Evolutionary conservation across 2,329 filamentous ascomycete genomes (phyloP).

Genomic region (Talaromyces sp.): DNA sequence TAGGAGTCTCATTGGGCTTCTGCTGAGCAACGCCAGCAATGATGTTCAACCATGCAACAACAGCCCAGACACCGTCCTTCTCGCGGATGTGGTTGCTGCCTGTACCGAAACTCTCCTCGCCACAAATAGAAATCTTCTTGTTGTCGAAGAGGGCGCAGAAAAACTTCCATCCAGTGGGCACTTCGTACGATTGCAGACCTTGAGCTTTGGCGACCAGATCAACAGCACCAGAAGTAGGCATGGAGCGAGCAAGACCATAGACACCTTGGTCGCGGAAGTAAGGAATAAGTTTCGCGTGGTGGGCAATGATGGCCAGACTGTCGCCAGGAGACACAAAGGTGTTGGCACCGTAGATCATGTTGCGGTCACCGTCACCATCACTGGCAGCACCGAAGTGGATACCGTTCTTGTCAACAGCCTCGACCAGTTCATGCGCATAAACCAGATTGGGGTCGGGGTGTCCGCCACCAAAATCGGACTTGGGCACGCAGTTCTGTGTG

Average conservation of each 20-base stretch:
- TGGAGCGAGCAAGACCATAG: slow-evolving; percentile 89
- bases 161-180: slow-evolving; percentile 98
- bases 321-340: slow-evolving; percentile 96
- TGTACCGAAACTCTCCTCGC: slow-evolving; percentile 96
- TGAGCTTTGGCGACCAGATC: slow-evolving; percentile 95
- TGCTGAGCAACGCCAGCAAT: slow-evolving; percentile 88
- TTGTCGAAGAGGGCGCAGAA: slow-evolving; percentile 95
- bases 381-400: slow-evolving; percentile 96
- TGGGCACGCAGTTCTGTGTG: slow-evolving; percentile 88
- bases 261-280: slow-evolving; percentile 98
- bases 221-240: slow-evolving; percentile 94
- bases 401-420: slow-evolving; percentile 81
- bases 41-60: slow-evolving; percentile 98
- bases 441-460: slow-evolving; percentile 98
- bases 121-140: slow-evolving; percentile 95
- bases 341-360: slow-evolving; percentile 99
- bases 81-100: slow-evolving; percentile 98
- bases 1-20: slow-evolving; percentile 72
- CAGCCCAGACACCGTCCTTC: slow-evolving; percentile 97
- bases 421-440: slow-evolving; percentile 90
- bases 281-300: slow-evolving; percentile 92
- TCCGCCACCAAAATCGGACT: slow-evolving; percentile 92
- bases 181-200: slow-evolving; percentile 86
- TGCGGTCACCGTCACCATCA: slow-evolving; percentile 95
- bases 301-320: slow-evolving; percentile 94